Base-by-base conservation (phyloP, 2,329 filamentous ascomycete species). In the Bipolaris victoriae region DNA sequence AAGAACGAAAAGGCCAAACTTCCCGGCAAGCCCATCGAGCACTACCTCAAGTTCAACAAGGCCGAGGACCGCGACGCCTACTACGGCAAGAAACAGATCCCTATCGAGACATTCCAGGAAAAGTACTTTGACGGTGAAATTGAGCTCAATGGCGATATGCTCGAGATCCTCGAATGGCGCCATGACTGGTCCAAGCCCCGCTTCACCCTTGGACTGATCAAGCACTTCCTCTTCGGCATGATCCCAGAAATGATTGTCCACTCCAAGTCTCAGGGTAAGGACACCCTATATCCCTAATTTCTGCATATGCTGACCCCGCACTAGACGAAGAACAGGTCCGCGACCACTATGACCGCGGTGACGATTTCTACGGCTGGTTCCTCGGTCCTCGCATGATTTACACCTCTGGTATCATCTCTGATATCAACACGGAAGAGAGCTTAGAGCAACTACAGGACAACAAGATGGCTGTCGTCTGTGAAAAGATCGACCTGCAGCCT, bases 361-460 rank as follows among this genome's bases (percentile, higher is more conserved):
- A 99, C 77, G 95, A 98, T 80, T 97, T 97, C 82, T 99, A 99
- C 83, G 90, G 87, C 77, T 99, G 93, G 92, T 98, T 98, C 85
- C 86, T 98, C 63, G 95, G 95, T 61, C 94, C 94, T 58, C 93
- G 94, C 74, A 99, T 98, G 95, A 92, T 98, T 80, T 98, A 98
- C 83, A 99, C 95, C 49, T 96, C 91, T 49, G 95, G 95, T 71
- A 83, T 99, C 71, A 96, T 99, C 76, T 90, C 90, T 60, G 92
- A 98, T 78, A 86, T 91, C 77, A 88, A 89, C 79, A 85, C 84
- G 66, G 95, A 98, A 80, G 95, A 98, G 81, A 86, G 88, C 33
- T 89, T 99, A 24, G 95, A 99, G 81, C 85, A 98, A 80, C 86
- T 98, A 44, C 95, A 98, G 82, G 94, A 98, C 79, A 98, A 98